These are phyloP conservation scores for Lathyrus tuberosus DNA, from an alignment of 306 rosid genomes.

Conservation along the genomic window DNA sequence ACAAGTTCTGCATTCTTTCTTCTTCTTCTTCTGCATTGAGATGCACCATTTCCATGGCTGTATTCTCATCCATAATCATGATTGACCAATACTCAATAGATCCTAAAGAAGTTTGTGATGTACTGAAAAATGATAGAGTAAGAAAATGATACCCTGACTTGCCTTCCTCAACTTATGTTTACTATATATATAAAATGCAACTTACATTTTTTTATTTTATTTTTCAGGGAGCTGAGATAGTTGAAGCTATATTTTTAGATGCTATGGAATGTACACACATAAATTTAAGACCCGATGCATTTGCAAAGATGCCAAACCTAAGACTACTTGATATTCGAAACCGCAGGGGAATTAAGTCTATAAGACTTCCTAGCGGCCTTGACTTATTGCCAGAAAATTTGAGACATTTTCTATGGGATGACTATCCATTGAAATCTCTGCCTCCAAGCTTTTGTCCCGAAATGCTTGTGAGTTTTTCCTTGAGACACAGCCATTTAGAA, in stretches of 20 bases:
- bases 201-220: too few relatives aligned
- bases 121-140: slow-evolving; percentile 24
- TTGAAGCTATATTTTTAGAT: not conserved
- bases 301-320: slow-evolving; percentile 3
- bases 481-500: not conserved
- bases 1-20: too few relatives aligned
- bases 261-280: not conserved
- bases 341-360: not conserved
- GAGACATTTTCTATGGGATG: not conserved
- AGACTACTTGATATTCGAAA: not conserved
- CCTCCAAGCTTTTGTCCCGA: not conserved
- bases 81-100: too few relatives aligned
- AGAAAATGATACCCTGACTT: not conserved
- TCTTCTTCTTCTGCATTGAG: too few relatives aligned
- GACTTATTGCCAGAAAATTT: not conserved
- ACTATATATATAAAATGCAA: not conserved
- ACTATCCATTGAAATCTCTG: not conserved
- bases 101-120: not conserved
- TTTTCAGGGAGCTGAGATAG: slow-evolving; percentile 9
- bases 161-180: not conserved
- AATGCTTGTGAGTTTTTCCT: slow-evolving; percentile 12
- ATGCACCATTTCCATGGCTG: too few relatives aligned
- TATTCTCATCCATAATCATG: too few relatives aligned
- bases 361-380: not conserved
- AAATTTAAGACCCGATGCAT: not conserved